phyloP scores from a whole-genome alignment of 768 basidiomycete genomes.

The Dentipellis sp. region DNA sequence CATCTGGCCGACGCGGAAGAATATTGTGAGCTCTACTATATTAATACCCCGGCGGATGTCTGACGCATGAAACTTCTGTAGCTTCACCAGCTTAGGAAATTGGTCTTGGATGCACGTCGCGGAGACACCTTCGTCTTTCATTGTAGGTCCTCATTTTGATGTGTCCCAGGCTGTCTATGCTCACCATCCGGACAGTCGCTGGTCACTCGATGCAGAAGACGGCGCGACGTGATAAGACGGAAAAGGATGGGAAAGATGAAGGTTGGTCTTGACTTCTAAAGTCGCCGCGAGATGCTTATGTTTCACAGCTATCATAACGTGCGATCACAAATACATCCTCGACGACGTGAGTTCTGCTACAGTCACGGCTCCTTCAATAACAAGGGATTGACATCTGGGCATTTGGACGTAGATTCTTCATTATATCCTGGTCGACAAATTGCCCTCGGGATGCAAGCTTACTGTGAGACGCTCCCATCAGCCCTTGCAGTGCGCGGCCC shows the following conservation, averaged over 20 bases:
- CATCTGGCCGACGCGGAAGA: conserved; percentile 1
- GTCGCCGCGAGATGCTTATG: background rate
- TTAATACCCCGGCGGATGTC: background rate
- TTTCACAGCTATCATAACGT: background rate
- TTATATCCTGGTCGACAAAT: no score
- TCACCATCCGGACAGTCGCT: background rate
- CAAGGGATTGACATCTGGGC: conserved; percentile 5
- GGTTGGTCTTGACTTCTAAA: background rate
- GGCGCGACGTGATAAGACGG: background rate
- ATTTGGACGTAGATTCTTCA: background rate
- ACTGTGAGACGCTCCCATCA: background rate
- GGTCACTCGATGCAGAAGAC: background rate
- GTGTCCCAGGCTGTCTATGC: background rate
- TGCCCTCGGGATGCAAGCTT: no score
- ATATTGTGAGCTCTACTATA: background rate
- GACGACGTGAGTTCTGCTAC: conserved; percentile 5
- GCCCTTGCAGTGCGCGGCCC: background rate
- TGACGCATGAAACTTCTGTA: background rate
- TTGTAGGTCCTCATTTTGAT: background rate
- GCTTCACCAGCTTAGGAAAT: conserved; percentile 2
- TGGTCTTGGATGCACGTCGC: conserved; percentile 3
- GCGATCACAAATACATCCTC: conserved; percentile 2
- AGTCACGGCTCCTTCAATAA: background rate
- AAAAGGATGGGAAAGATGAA: background rate
- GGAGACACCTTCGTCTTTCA: conserved; percentile 7